phyloP scores from a whole-genome alignment of 78 protist species.

The Speleostelium caveatum region DNA sequence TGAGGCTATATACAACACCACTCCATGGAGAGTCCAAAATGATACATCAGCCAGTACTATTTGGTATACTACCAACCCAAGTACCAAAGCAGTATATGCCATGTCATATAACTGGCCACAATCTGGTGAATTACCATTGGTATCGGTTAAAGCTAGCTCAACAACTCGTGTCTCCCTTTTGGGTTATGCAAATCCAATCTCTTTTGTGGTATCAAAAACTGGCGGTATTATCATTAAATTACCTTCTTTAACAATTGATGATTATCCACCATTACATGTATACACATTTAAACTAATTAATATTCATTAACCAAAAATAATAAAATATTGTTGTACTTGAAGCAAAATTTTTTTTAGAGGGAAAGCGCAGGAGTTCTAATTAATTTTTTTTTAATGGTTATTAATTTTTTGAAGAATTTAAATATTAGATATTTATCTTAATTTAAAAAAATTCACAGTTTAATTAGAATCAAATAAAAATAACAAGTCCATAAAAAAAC shows the following conservation, averaged over 20 bases:
- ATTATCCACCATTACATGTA: conserved; percentile 18
- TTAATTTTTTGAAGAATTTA: no score
- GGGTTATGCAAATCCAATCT: neutral
- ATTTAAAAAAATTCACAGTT: no score
- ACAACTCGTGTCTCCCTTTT: neutral
- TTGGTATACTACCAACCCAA: conserved; percentile 32
- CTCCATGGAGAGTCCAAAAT: conserved; percentile 74
- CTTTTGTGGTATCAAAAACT: neutral
- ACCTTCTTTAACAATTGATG: conserved; percentile 3
- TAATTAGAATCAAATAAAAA: no score
- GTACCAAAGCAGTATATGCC: conserved; percentile 13
- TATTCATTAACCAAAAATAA: neutral
- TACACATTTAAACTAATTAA: conserved; percentile 25
- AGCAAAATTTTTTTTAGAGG: no score
- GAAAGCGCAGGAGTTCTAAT: no score
- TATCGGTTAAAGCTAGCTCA: neutral
- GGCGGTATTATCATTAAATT: conserved; percentile 9
- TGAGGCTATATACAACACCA: conserved; percentile 39
- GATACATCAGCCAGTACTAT: conserved; percentile 9
- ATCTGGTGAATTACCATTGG: neutral
- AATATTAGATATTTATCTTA: no score
- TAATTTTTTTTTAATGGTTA: no score
- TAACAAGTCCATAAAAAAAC: no score
- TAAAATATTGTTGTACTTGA: no score
- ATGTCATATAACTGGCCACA: conserved; percentile 31